phyloP scores from a whole-genome alignment of 2,329 filamentous ascomycete species.

The Thielaviopsis ethacetica region DNA sequence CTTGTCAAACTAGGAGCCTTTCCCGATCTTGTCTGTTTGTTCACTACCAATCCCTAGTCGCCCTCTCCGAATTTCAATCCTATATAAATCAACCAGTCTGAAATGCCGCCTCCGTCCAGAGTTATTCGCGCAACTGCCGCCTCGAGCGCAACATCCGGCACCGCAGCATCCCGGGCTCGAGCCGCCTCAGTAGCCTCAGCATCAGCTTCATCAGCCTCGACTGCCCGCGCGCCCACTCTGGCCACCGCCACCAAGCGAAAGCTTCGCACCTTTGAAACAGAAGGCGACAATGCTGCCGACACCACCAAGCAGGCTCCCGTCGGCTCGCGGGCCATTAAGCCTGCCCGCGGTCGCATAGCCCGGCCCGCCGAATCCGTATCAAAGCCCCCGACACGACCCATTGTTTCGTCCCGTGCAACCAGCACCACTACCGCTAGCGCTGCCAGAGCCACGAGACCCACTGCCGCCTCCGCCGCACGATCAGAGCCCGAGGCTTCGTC shows the following conservation, averaged over 20 bases:
- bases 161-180: conserved; percentile 33
- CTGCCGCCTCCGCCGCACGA: conserved; percentile 9
- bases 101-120: neutral
- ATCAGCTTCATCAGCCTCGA: neutral
- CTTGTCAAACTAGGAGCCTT: neutral
- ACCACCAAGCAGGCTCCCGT: conserved; percentile 24
- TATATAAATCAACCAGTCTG: neutral
- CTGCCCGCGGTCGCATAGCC: conserved; percentile 28
- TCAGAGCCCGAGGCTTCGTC: neutral
- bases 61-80: neutral
- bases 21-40: neutral
- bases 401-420: conserved; percentile 13
- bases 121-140: conserved; percentile 14
- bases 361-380: conserved; percentile 20
- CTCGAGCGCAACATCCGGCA: conserved; percentile 26
- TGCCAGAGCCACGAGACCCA: conserved; percentile 16
- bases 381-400: conserved; percentile 13
- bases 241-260: conserved; percentile 25
- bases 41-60: neutral
- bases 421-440: conserved; percentile 20
- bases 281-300: conserved; percentile 31
- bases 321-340: conserved; percentile 14
- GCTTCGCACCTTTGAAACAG: conserved; percentile 34
- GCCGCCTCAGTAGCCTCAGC: conserved; percentile 22
- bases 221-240: neutral